Evolutionary conservation across 495 filamentous ascomycete genomes (phyloP).

Genomic region (Cercophora samala): DNA sequence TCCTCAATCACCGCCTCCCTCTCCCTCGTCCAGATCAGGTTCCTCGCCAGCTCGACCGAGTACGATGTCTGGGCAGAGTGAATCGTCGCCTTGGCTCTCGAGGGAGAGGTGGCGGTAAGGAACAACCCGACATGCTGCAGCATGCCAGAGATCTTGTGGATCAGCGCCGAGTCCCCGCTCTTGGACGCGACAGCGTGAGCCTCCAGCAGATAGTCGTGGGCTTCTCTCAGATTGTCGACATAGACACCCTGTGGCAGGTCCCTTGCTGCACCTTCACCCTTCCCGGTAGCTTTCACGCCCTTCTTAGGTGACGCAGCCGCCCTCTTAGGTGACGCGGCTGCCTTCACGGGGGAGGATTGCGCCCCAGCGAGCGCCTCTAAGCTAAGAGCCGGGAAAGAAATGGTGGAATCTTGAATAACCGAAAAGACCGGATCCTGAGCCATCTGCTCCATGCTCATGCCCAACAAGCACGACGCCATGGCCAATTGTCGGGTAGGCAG

Average conservation of each 20-base stretch:
- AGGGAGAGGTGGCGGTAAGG: constrained; percentile 55
- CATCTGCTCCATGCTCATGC: constrained; percentile 64
- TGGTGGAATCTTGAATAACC: constrained; percentile 85
- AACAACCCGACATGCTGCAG: constrained; percentile 62
- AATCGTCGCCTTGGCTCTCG: constrained; percentile 41
- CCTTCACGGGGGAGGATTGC: constrained; percentile 24
- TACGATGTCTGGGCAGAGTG: constrained; percentile 58
- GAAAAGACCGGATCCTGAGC: constrained; percentile 79
- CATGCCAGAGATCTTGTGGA: constrained; percentile 57
- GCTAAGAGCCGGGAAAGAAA: constrained; percentile 69
- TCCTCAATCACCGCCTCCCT: constrained; percentile 49
- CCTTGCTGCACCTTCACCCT: constrained; percentile 26
- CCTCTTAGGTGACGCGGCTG: constrained; percentile 27
- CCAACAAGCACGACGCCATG: constrained; percentile 56
- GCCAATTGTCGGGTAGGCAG: constrained; percentile 48
- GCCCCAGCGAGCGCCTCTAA: constrained; percentile 22
- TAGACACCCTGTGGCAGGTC: constrained; percentile 43
- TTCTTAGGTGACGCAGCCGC: constrained; percentile 32
- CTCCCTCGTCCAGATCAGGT: constrained; percentile 57
- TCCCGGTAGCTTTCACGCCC: constrained; percentile 14
- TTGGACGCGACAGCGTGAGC: constrained; percentile 53
- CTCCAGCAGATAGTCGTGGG: constrained; percentile 56
- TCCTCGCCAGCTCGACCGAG: constrained; percentile 61
- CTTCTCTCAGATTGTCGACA: constrained; percentile 56
- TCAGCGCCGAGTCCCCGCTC: constrained; percentile 43